Evolutionary conservation across 225 moss, liverwort and hornwort genomes (phyloP).

Genomic region (Takakia lepidozioides): DNA sequence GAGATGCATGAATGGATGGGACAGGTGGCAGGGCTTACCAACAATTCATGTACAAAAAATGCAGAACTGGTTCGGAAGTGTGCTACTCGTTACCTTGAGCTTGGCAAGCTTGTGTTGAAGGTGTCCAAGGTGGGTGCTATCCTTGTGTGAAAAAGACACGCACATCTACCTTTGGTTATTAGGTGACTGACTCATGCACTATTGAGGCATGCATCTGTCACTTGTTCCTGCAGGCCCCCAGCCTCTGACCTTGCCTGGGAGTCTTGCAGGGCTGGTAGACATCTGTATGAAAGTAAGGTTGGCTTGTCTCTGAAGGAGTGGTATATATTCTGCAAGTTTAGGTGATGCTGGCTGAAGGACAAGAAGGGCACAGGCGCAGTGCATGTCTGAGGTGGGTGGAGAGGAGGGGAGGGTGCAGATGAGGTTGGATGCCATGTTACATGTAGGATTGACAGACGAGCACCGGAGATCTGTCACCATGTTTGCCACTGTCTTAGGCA

Average conservation of each 20-base stretch:
- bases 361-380: too few species aligned
- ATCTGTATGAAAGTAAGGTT: background rate
- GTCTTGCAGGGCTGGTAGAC: background rate
- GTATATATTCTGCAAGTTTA: background rate
- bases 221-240: too few species aligned
- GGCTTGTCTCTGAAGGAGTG: background rate
- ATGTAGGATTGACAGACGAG: conserved; percentile 58
- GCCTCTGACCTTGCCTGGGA: background rate
- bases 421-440: conserved; percentile 56
- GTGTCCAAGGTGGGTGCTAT: conserved; percentile 49
- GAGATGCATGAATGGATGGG: background rate
- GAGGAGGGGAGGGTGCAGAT: conserved; percentile 32
- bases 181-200: too few species aligned
- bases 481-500: conserved; percentile 37
- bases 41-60: conserved; percentile 31
- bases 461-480: conserved; percentile 44
- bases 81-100: conserved; percentile 31
- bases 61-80: conserved; percentile 37
- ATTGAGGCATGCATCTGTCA: too few species aligned
- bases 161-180: too few species aligned
- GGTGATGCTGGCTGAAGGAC: background rate
- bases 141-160: too few species aligned
- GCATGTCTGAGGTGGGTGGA: background rate
- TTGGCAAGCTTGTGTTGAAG: conserved; percentile 39
- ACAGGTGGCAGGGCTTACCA: conserved; percentile 62